A percentile compares a stretch with the other conserved stretches of the same genome.
Conservation (phyloP, 2,329 filamentous ascomycete species). For the Alternaria viburni region DNA sequence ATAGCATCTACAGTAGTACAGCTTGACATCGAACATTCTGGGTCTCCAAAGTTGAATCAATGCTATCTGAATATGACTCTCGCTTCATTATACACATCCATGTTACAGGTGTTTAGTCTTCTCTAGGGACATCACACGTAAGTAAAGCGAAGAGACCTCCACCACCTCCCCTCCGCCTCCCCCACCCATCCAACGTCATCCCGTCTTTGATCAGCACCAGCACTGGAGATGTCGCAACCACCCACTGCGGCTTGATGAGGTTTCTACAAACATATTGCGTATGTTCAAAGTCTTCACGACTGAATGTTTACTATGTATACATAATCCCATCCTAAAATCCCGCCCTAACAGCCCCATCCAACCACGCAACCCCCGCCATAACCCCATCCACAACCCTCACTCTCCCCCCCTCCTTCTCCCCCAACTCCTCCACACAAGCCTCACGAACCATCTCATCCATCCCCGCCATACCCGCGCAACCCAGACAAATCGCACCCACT, state of each 20-base stretch:
- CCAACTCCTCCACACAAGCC: conserved; percentile 70
- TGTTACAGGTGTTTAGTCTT: too few relatives aligned
- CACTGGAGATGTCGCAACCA: not conserved
- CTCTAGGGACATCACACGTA: too few relatives aligned
- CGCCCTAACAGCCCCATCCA: conserved; percentile 59
- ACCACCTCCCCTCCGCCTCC: too few relatives aligned
- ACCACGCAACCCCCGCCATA: conserved; percentile 68
- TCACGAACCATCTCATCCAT: conserved; percentile 77
- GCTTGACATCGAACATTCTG: too few relatives aligned
- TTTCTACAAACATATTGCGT: not conserved
- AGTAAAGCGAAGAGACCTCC: too few relatives aligned
- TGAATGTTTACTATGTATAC: fast-evolving
- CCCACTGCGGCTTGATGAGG: not conserved
- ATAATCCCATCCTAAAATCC: conserved; percentile 27
- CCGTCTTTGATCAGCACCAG: not conserved
- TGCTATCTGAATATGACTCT: too few relatives aligned
- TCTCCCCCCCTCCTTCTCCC: conserved; percentile 61
- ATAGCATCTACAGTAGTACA: too few relatives aligned
- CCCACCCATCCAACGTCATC: not conserved
- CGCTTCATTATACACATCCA: too few relatives aligned
- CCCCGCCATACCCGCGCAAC: conserved; percentile 90
- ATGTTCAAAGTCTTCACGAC: not conserved
- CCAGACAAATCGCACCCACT: conserved; percentile 77
- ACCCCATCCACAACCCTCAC: conserved; percentile 82
- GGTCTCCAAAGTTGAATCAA: fast-evolving